Evolutionary conservation across 2,329 filamentous ascomycete genomes (phyloP).

Genomic region (Ceratocystis diversiconidia): DNA sequence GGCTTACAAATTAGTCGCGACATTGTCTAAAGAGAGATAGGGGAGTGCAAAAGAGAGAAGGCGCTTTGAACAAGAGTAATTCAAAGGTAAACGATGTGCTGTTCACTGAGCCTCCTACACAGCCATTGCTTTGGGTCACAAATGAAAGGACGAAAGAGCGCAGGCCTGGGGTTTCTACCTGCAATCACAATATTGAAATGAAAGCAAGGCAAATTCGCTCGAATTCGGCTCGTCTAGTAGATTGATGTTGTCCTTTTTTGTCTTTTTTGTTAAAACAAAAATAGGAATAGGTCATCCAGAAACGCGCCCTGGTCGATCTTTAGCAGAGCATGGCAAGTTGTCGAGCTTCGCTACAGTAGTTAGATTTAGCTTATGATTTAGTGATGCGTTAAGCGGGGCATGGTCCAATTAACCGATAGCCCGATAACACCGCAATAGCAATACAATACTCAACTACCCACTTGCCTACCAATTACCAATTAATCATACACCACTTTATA

Average conservation of each 20-base stretch:
- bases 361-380: not conserved
- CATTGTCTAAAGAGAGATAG: constrained; percentile 10
- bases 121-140: not conserved
- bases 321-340: not conserved
- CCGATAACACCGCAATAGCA: constrained; percentile 2
- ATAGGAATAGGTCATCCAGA: not conserved
- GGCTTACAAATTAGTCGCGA: constrained; percentile 18
- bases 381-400: constrained; percentile 6
- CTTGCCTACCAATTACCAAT: not conserved
- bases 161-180: not conserved
- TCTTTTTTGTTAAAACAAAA: not conserved
- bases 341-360: not conserved
- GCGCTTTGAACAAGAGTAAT: constrained; percentile 16
- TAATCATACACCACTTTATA: not conserved
- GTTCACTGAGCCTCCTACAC: not conserved
- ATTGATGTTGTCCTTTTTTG: not conserved
- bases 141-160: not conserved
- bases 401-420: not conserved
- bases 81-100: constrained; percentile 10
- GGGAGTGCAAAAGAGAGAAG: not conserved
- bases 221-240: not conserved
- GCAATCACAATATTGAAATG: not conserved
- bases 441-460: not conserved
- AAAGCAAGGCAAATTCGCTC: not conserved
- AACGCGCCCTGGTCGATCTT: not conserved